These are phyloP conservation scores for Trifolium fragiferum DNA, from an alignment of 306 rosid species.

Conservation along the genomic window DNA sequence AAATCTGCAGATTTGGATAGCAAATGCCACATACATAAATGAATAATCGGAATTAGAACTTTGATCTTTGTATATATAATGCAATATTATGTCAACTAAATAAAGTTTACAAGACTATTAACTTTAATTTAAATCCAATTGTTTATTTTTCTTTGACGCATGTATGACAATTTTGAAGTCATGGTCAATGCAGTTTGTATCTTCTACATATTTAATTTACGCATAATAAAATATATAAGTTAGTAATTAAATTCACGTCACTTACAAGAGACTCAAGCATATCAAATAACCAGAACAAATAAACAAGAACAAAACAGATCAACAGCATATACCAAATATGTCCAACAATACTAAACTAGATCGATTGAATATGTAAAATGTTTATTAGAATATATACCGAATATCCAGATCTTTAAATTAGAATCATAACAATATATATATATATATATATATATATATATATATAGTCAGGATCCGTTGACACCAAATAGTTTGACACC, in stretches of 20 bases:
- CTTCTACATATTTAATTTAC: conserved; percentile 1
- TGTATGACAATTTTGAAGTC: neutral
- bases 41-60: too few species aligned
- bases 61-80: too few species aligned
- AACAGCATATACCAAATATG: neutral
- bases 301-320: conserved; percentile 14
- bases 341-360: neutral
- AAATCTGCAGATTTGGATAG: too few species aligned
- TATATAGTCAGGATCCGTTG: too few species aligned
- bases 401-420: neutral
- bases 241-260: neutral
- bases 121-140: neutral
- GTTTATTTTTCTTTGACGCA: neutral
- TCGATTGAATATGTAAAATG: neutral
- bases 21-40: too few species aligned
- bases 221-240: neutral
- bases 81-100: too few species aligned
- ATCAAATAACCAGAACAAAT: neutral
- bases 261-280: neutral
- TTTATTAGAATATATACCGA: neutral
- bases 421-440: too few species aligned
- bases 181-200: conserved; percentile 5
- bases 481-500: too few species aligned
- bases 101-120: too few species aligned
- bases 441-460: too few species aligned